Percentiles rank a stretch among this genome's conserved stretches.
These are phyloP conservation scores for Ogataea angusta DNA, from an alignment of 805 yeast species.

Conservation along the genomic window DNA sequence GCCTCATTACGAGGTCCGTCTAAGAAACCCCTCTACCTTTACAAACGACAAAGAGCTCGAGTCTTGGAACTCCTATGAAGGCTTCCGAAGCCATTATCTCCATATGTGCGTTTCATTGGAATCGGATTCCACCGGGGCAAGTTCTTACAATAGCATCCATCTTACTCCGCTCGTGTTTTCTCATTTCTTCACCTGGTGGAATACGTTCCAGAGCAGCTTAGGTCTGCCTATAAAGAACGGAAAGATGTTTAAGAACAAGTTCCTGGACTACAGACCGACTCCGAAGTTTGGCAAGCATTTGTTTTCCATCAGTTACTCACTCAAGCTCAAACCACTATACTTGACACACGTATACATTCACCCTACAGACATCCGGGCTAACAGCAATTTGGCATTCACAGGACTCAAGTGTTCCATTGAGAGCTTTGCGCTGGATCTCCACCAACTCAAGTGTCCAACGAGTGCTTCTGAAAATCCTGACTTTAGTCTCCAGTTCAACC, in stretches of 20 bases:
- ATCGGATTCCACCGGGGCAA: conserved; percentile 33
- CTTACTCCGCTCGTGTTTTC: conserved; percentile 65
- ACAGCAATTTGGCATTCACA: conserved; percentile 48
- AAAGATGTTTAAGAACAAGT: conserved; percentile 54
- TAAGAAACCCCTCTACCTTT: conserved; percentile 55
- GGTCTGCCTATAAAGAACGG: conserved; percentile 81
- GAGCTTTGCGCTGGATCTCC: conserved; percentile 59
- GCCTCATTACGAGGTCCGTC: conserved; percentile 59
- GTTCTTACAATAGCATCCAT: conserved; percentile 68
- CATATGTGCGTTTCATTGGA: conserved; percentile 63
- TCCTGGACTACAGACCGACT: conserved; percentile 24
- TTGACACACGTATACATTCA: conserved; percentile 70
- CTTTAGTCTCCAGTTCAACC: conserved; percentile 56
- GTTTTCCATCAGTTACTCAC: conserved; percentile 74
- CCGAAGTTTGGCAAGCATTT: conserved; percentile 38
- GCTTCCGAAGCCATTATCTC: conserved; percentile 77
- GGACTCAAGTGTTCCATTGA: conserved; percentile 69
- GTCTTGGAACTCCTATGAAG: conserved; percentile 74
- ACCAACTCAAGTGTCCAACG: conserved; percentile 44
- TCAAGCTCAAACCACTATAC: conserved; percentile 68
- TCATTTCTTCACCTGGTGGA: conserved; percentile 85
- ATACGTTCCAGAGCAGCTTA: conserved; percentile 70
- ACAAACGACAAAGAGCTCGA: conserved; percentile 33
- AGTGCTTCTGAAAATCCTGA: conserved; percentile 37
- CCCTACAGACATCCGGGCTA: conserved; percentile 36